A percentile compares a stretch with the other conserved stretches of the same genome.
phyloP scores from a whole-genome alignment of 2,329 filamentous ascomycete genomes.

The Colletotrichum chrysophilum region DNA sequence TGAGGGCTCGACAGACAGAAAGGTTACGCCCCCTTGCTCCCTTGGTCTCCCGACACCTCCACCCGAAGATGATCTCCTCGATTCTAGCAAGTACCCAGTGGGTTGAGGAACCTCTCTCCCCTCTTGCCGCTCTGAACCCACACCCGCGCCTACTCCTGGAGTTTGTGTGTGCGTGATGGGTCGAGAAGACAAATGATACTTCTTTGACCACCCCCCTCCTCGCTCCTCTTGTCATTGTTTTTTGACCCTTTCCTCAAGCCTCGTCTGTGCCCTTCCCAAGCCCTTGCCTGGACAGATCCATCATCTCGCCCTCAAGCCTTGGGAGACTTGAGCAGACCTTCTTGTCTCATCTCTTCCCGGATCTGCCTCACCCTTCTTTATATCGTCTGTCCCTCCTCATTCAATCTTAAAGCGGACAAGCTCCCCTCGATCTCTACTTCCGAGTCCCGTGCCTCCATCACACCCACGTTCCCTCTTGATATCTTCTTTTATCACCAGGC shows the following conservation, averaged over 20 bases:
- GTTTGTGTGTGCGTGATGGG: conserved; percentile 5
- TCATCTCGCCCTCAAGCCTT: conserved; percentile 19
- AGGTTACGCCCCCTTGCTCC: conserved; percentile 20
- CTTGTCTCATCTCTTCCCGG: conserved; percentile 20
- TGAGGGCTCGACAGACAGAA: not conserved
- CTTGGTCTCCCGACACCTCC: conserved; percentile 22
- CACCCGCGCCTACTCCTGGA: conserved; percentile 14
- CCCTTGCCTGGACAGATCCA: conserved; percentile 23
- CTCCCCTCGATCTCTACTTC: conserved; percentile 23
- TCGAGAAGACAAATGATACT: conserved; percentile 16
- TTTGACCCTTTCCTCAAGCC: conserved; percentile 17
- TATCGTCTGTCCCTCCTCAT: conserved; percentile 19
- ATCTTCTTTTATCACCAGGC: conserved; percentile 23
- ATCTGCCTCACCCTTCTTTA: conserved; percentile 14
- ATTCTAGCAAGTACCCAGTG: conserved; percentile 13
- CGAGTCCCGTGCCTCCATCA: conserved; percentile 25
- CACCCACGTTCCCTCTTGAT: conserved; percentile 31
- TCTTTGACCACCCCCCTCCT: conserved; percentile 15
- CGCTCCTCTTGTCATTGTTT: conserved; percentile 14
- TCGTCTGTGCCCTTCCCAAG: conserved; percentile 20
- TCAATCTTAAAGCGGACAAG: conserved; percentile 32
- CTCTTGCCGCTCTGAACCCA: conserved; percentile 11
- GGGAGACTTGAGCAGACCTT: conserved; percentile 10
- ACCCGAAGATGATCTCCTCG: conserved; percentile 24
- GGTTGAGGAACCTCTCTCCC: not conserved